Percentiles rank a stretch among this genome's conserved stretches.
Evolutionary conservation across 1,284 basidiomycete species (phyloP).

Genomic region (Apiotrichum veenhuisii): DNA sequence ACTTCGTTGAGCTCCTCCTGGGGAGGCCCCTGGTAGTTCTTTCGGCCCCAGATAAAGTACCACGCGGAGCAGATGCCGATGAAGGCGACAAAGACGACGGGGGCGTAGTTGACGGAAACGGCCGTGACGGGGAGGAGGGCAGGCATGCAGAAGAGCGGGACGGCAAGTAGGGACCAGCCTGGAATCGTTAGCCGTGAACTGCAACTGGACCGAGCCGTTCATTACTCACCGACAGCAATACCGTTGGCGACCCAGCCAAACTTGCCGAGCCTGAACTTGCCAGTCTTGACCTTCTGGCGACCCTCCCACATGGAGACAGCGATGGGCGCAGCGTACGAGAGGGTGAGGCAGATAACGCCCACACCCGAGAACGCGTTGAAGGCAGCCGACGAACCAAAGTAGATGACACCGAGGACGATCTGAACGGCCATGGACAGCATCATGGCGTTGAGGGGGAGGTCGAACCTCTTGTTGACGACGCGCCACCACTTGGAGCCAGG

Average conservation of each 20-base stretch:
- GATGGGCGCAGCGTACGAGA: constrained; percentile 49
- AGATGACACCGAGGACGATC: constrained; percentile 47
- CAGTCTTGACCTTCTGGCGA: constrained; percentile 35
- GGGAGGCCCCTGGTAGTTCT: constrained; percentile 41
- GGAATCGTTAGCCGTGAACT: neutral
- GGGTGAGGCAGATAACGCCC: constrained; percentile 42
- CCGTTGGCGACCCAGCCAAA: constrained; percentile 45
- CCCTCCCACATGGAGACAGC: constrained; percentile 45
- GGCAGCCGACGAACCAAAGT: constrained; percentile 43
- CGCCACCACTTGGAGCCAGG: constrained; percentile 46
- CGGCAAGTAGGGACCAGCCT: constrained; percentile 33
- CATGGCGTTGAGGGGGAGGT: constrained; percentile 50
- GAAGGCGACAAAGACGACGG: constrained; percentile 62
- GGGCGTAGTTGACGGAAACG: constrained; percentile 51
- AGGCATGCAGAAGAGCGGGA: constrained; percentile 37
- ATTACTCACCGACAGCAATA: constrained; percentile 19
- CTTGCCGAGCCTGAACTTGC: constrained; percentile 40
- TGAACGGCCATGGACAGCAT: constrained; percentile 48
- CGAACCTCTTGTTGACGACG: constrained; percentile 43
- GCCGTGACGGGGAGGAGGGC: constrained; percentile 31
- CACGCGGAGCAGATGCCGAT: constrained; percentile 56
- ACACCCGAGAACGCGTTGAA: constrained; percentile 47
- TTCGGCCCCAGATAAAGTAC: constrained; percentile 54
- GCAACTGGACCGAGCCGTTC: neutral
- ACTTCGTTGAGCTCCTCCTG: constrained; percentile 12